These are phyloP conservation scores for Annulohypoxylon nitens DNA, from an alignment of 495 filamentous ascomycete genomes.

Conservation along the genomic window DNA sequence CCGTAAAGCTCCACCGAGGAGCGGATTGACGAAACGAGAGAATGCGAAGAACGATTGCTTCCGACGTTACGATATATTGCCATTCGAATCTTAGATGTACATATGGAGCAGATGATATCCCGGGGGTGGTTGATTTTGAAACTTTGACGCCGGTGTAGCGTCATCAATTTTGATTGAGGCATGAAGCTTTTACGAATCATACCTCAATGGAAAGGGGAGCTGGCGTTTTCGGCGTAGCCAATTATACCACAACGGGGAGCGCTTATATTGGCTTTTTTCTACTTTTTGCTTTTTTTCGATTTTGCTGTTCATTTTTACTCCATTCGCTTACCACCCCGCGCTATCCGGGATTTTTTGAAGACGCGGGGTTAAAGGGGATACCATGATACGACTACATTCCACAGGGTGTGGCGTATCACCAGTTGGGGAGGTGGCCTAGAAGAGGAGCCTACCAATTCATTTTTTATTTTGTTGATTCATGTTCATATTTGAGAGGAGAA, in stretches of 20 bases:
- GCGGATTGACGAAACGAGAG: conserved; percentile 28
- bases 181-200: conserved; percentile 34
- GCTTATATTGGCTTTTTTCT: conserved; percentile 26
- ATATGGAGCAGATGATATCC: conserved; percentile 50
- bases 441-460: neutral
- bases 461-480: conserved; percentile 37
- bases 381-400: conserved; percentile 15
- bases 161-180: conserved; percentile 37
- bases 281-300: conserved; percentile 23
- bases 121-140: conserved; percentile 38
- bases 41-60: conserved; percentile 43
- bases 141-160: conserved; percentile 34
- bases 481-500: conserved; percentile 31
- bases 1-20: conserved; percentile 24
- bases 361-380: conserved; percentile 16
- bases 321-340: conserved; percentile 41
- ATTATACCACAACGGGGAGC: conserved; percentile 49
- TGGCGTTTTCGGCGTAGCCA: conserved; percentile 45
- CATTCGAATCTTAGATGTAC: conserved; percentile 49
- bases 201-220: conserved; percentile 40
- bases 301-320: conserved; percentile 30
- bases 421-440: conserved; percentile 10
- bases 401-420: conserved; percentile 14
- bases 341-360: conserved; percentile 6
- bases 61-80: conserved; percentile 46